phyloP scores from a whole-genome alignment of 148 eudicot genomes.

The Rhododendron mucronatum region DNA sequence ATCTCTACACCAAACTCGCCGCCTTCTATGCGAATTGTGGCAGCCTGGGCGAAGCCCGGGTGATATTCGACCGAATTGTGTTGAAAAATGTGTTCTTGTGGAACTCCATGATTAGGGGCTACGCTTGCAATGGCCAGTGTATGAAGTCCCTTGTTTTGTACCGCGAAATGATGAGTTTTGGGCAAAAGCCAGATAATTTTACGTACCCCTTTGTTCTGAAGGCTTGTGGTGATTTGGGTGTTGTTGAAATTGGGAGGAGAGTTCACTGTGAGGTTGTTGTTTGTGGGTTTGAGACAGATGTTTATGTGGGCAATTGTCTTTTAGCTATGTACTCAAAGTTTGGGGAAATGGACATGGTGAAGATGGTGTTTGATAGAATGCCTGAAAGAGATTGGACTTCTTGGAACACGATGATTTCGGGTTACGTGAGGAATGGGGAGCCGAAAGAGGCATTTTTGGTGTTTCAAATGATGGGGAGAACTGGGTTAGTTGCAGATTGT shows the following conservation, averaged over 20 bases:
- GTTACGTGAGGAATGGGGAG: slow-evolving; percentile 23
- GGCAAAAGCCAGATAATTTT: slow-evolving; percentile 26
- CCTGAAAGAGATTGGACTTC: slow-evolving; percentile 28
- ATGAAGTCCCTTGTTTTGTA: slow-evolving; percentile 5
- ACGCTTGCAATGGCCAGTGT: not conserved
- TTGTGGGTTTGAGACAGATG: slow-evolving; percentile 27
- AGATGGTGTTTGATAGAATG: slow-evolving; percentile 35
- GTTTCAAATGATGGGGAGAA: slow-evolving; percentile 9
- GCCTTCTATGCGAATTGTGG: slow-evolving; percentile 17
- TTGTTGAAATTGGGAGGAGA: slow-evolving; percentile 21
- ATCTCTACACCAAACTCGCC: slow-evolving; percentile 14
- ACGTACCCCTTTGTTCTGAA: slow-evolving; percentile 35
- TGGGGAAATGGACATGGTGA: slow-evolving; percentile 14
- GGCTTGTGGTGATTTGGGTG: slow-evolving; percentile 28
- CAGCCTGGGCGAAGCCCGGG: not conserved
- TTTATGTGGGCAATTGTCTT: slow-evolving; percentile 27
- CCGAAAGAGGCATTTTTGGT: slow-evolving; percentile 8
- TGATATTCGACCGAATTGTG: slow-evolving; percentile 11
- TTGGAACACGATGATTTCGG: slow-evolving; percentile 30
- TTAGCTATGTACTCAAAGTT: slow-evolving; percentile 21
- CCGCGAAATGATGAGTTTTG: slow-evolving; percentile 9
- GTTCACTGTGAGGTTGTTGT: slow-evolving; percentile 28
- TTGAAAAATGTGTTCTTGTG: slow-evolving; percentile 17
- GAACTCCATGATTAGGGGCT: slow-evolving; percentile 20
- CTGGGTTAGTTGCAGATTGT: slow-evolving; percentile 12